Evolutionary conservation across 441 rosid genomes (phyloP), one percentile per base, ranked within the genome.

Genomic region (Theobroma grandiflorum): DNA sequence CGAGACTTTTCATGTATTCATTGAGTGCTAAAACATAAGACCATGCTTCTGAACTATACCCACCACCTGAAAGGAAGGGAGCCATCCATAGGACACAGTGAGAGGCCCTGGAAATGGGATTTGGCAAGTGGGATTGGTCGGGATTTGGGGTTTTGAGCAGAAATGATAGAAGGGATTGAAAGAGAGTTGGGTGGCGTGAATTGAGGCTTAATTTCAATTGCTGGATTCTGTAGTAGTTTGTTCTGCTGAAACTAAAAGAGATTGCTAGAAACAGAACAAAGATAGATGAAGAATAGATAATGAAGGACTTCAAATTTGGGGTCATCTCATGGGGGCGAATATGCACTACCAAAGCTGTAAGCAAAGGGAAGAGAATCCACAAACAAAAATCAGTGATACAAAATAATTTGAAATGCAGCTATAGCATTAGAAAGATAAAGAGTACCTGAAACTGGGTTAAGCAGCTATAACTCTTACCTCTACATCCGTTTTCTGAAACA

Each of bases 21-120:
- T 38, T 75, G 49, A 95, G 90, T 14, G 96, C 89, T 83, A 89
- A 74, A 77, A 94, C 82, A 82, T 94, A 93, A 50, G 96, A 93
- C 95, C 95, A 94, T 49, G 97, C 90, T 81, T 95, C 98, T 62
- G 97, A 95, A 87, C 95, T 90, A 84, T 95, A 95, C 77, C 98
- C 97, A 77, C 99, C 99, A 64, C 98, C 93, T 1, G 99, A 94
- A 76, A 95, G 95, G 77, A 95, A 92, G 2, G 96, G 95, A 65
- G 95, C 97, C 97, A 94, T 94, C 96, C 98, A 95, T 70, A 92
- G 82, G 67, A 95, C 91, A 85, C 99, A 94, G n/a, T 43, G 85
- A 2, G 95, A 76, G 4, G 86, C 79, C 7, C 76, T 11, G 9
- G 88, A 77, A 52, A 59, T 38, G 65, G 80, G 57, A 72, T 77